These are phyloP conservation scores for Trebouxia sp. DNA, from an alignment of 139 green algal genomes.

Conservation along the genomic window DNA sequence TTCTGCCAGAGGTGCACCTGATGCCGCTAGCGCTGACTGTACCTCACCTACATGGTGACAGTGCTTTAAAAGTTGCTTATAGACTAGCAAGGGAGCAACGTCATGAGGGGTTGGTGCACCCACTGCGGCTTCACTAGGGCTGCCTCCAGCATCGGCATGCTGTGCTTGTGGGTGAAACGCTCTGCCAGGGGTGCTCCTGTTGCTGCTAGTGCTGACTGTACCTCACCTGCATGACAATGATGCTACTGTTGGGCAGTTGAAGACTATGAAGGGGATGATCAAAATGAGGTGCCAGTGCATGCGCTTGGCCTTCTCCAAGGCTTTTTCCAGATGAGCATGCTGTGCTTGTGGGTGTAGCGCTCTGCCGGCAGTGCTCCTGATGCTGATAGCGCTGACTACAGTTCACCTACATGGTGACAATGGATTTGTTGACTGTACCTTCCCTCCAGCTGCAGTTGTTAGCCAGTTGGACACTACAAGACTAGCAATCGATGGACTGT, in stretches of 20 bases:
- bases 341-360: slow-evolving; percentile 16
- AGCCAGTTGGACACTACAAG: not conserved
- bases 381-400: not conserved
- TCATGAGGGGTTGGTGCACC: slow-evolving; percentile 47
- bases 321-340: slow-evolving; percentile 40
- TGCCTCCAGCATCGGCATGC: slow-evolving; percentile 40
- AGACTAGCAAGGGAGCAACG: not conserved
- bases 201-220: not conserved
- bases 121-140: slow-evolving; percentile 46
- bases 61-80: not conserved
- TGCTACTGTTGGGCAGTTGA: not conserved
- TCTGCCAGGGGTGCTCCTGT: slow-evolving; percentile 20
- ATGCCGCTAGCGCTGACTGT: not conserved
- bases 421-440: slow-evolving; percentile 19
- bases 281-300: slow-evolving; percentile 48
- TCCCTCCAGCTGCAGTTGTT: slow-evolving; percentile 32
- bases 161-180: slow-evolving; percentile 15
- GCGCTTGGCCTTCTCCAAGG: slow-evolving; percentile 45
- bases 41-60: not conserved
- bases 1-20: slow-evolving; percentile 24
- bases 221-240: not conserved
- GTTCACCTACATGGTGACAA: not conserved
- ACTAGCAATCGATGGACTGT: slow-evolving; percentile 44
- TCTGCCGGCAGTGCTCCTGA: slow-evolving; percentile 18
- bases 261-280: not conserved